Base-by-base conservation (phyloP, 2,329 filamentous ascomycete genomes). In the Sporothrix protearum region DNA sequence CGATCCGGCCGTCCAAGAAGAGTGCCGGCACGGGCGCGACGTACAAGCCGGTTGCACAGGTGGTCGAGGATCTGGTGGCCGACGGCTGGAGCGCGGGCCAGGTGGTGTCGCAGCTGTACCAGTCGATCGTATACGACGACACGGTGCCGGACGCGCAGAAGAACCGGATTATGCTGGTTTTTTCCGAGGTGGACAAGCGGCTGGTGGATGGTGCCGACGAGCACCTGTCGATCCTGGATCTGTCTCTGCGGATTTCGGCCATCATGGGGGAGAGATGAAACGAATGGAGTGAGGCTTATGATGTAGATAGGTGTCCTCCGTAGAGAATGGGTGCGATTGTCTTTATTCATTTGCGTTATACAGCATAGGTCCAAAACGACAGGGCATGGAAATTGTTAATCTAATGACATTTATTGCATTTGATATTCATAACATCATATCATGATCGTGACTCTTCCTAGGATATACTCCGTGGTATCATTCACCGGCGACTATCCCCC, bases 61-160 rank as follows among this genome's bases (percentile, higher is more conserved):
- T 93, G 6, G 92, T 98, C 5, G 92, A 94, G 76, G 92, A 97
- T 75, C 89, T 99, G 84, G 90, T 98, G 63, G 95, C 95, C 0
- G 96, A 98, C 82, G 96, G 96, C 9, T 99, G 96, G 95, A 97
- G 94, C 79, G 96, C 95, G 30, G 89, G 90, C 7, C 96, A 98
- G 81, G 88, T 97, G 33, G 86, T 98, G 49, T 84, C 87, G 7
- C 76, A 93, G 89, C 83, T 97, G 55, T 98, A 97, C 78, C 91
- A 96, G 80, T 85, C 87, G 33, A 83, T 98, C 49, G 87, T 97
- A 36, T 92, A 88, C 78, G 93, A 97, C 77, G 96, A 98, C 80
- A 86, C 89, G 8, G 90, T 97, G 30, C 88, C 89, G 0, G 93
- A 97, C 77, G 81, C 88, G 14, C 92, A 97, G 78, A 99, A 99